Conservation (phyloP, 345 rosid genomes). For the Sonneratia caseolaris region DNA sequence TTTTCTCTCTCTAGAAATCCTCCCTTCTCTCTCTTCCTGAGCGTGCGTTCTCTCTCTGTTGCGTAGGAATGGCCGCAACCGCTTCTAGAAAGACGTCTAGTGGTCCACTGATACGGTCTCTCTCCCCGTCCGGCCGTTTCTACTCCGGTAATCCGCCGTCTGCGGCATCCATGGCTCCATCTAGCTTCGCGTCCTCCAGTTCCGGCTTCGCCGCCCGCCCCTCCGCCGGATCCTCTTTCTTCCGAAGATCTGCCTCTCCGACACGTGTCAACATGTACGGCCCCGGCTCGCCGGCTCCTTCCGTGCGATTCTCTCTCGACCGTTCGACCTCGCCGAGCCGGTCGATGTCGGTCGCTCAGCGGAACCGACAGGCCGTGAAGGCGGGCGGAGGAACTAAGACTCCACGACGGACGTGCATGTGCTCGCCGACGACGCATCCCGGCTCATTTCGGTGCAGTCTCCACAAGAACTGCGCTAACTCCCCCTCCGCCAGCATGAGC, state of each 20-base stretch:
- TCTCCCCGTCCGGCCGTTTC: slow-evolving; percentile 36
- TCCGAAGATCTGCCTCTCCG: slow-evolving; percentile 41
- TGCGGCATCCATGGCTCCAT: slow-evolving; percentile 20
- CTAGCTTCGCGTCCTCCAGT: slow-evolving; percentile 42
- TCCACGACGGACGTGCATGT: slow-evolving; percentile 46
- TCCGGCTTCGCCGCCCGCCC: slow-evolving; percentile 42
- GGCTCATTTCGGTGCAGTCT: slow-evolving; percentile 78
- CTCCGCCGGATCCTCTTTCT: slow-evolving; percentile 21
- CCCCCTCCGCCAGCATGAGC: slow-evolving; percentile 7
- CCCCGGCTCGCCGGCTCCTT: slow-evolving; percentile 14
- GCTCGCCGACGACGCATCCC: slow-evolving; percentile 69
- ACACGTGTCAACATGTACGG: slow-evolving; percentile 29
- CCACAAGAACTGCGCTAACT: slow-evolving; percentile 28
- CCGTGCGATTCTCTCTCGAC: slow-evolving; percentile 32
- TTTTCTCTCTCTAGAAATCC: not conserved
- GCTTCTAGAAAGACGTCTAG: slow-evolving; percentile 22
- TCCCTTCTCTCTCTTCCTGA: no score
- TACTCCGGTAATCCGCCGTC: slow-evolving; percentile 9
- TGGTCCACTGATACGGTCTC: slow-evolving; percentile 32
- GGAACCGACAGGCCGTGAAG: slow-evolving; percentile 16
- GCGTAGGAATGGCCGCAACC: slow-evolving; percentile 38
- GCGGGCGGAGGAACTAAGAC: slow-evolving; percentile 18
- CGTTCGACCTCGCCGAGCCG: slow-evolving; percentile 44
- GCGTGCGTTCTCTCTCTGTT: slow-evolving; percentile 10
- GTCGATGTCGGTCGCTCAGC: slow-evolving; percentile 26